These are phyloP conservation scores for Begonia masoniana DNA, from an alignment of 306 rosid species.

Conservation along the genomic window DNA sequence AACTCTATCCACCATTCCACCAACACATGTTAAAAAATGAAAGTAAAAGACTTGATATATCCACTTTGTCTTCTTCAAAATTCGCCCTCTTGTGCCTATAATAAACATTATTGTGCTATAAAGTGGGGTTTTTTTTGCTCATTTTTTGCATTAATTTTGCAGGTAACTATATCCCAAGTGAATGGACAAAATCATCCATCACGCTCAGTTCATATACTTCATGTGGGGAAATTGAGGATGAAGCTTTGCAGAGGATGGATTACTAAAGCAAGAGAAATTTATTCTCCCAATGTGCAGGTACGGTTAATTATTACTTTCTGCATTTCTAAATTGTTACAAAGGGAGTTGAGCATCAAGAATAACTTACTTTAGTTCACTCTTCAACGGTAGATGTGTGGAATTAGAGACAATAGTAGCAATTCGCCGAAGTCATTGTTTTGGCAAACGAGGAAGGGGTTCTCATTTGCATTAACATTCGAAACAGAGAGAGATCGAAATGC, in stretches of 20 bases:
- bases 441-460: constrained; percentile 90
- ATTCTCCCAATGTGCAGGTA: constrained; percentile 83
- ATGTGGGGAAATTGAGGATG: constrained; percentile 90
- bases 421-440: constrained; percentile 67
- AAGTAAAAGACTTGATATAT: too few species aligned
- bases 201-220: constrained; percentile 71
- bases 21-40: too few species aligned
- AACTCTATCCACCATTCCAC: too few species aligned
- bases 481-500: constrained; percentile 82
- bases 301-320: neutral
- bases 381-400: constrained; percentile 60
- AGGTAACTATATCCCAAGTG: constrained; percentile 83
- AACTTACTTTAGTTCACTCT: constrained; percentile 10
- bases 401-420: constrained; percentile 36
- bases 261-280: constrained; percentile 88
- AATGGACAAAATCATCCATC: constrained; percentile 84
- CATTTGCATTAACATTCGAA: constrained; percentile 65
- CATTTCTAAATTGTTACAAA: neutral
- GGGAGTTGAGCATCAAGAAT: too few species aligned
- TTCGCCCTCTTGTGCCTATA: too few species aligned
- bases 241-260: constrained; percentile 96
- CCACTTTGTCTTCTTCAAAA: too few species aligned
- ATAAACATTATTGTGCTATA: too few species aligned
- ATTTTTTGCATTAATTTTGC: constrained; percentile 11
- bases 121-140: constrained; percentile 2